Evolutionary conservation across 257 asterid species (phyloP).

Genomic region (Solanum pennellii): DNA sequence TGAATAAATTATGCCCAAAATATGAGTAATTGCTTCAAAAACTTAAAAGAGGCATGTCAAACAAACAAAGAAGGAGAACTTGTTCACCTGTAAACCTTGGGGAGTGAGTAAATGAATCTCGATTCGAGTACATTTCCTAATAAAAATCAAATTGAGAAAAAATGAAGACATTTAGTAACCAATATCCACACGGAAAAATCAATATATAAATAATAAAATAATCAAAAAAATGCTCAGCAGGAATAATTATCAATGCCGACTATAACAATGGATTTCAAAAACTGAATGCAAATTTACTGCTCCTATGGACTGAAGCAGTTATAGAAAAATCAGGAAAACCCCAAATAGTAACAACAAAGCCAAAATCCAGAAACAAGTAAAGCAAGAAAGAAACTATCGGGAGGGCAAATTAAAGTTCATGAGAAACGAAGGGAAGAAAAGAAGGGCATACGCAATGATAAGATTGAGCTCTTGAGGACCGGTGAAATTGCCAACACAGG

Average conservation of each 20-base stretch:
- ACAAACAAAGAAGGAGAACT: neutral
- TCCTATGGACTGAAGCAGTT: neutral
- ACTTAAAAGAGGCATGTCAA: neutral
- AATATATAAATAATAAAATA: neutral
- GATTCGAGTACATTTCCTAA: constrained; percentile 89
- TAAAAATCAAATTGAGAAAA: constrained; percentile 1
- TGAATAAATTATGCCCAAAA: neutral
- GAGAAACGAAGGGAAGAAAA: neutral
- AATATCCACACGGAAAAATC: neutral
- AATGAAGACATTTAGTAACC: neutral
- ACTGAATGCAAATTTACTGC: neutral
- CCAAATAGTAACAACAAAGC: neutral
- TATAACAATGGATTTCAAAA: neutral
- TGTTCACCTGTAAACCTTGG: constrained; percentile 80
- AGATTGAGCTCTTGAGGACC: constrained; percentile 92
- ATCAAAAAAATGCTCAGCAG: neutral
- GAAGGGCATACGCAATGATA: constrained; percentile 49
- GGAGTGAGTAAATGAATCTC: constrained; percentile 81
- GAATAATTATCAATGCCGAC: neutral
- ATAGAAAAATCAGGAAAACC: neutral
- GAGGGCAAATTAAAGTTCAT: neutral
- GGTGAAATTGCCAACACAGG: constrained; percentile 96
- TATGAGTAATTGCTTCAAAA: neutral
- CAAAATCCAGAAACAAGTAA: neutral
- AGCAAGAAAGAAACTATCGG: neutral